These are phyloP conservation scores for Micractinium sp. DNA, from an alignment of 139 green algal genomes.

Conservation along the genomic window DNA sequence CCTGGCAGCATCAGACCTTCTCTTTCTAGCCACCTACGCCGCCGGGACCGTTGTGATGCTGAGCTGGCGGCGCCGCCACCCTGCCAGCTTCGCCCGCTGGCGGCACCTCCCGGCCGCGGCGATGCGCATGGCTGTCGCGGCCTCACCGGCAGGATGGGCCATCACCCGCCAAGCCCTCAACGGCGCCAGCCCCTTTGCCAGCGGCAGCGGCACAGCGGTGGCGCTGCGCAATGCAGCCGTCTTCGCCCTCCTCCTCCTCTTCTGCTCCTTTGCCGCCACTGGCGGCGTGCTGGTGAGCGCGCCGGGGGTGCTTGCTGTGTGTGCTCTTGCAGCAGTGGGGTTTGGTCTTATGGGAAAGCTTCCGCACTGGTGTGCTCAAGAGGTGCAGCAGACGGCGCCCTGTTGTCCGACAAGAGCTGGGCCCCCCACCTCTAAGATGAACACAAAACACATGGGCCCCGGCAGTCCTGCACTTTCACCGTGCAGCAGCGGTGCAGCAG, in stretches of 20 bases:
- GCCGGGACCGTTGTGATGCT: background rate
- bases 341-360: no score
- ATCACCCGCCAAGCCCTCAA: background rate
- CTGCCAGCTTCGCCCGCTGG: background rate
- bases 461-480: background rate
- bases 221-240: background rate
- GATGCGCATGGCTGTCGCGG: background rate
- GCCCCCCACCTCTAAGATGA: no score
- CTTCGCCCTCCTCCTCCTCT: background rate
- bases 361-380: no score
- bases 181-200: background rate
- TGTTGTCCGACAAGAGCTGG: no score
- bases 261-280: background rate
- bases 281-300: conserved; percentile 14
- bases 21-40: background rate
- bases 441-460: no score
- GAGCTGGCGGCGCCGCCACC: background rate
- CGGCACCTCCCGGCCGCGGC: background rate
- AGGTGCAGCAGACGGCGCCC: no score
- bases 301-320: background rate
- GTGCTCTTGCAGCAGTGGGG: no score
- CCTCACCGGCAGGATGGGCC: background rate
- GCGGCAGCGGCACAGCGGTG: background rate
- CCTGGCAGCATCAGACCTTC: background rate
- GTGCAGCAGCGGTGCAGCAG: background rate